Percentiles rank a stretch among this genome's conserved stretches.
phyloP scores from a whole-genome alignment of 192 early-diverging fungal genomes.

The Phycomyces blakesleeanus region DNA sequence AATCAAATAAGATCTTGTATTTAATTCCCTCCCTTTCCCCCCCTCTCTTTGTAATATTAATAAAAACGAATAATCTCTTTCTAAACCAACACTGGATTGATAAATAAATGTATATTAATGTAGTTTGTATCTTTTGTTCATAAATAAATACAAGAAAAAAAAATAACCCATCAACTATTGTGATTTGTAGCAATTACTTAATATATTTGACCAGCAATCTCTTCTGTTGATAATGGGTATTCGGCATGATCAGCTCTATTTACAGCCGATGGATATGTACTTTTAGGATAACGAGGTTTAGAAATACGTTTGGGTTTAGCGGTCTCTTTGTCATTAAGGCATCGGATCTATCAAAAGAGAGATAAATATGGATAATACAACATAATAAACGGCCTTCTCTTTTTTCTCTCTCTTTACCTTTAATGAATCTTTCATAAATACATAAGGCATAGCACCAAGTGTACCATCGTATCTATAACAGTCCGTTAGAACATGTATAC shows the following conservation, averaged over 20 bases:
- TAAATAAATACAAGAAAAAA: too few relatives aligned
- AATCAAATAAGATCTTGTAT: background rate
- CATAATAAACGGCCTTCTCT: too few relatives aligned
- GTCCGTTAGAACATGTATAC: background rate
- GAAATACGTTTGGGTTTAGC: background rate
- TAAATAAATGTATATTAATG: too few relatives aligned
- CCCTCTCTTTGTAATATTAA: slow-evolving; percentile 2
- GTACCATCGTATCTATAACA: slow-evolving; percentile 60
- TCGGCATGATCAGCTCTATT: too few relatives aligned
- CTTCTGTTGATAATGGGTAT: background rate
- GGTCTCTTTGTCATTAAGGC: background rate
- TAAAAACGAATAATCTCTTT: background rate
- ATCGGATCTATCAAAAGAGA: slow-evolving; percentile 16
- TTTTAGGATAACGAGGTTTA: background rate
- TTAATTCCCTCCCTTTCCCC: too few relatives aligned
- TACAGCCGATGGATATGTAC: background rate
- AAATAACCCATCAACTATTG: too few relatives aligned
- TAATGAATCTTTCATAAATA: slow-evolving; percentile 21
- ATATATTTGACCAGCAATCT: too few relatives aligned
- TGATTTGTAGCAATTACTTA: too few relatives aligned
- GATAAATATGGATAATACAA: background rate
- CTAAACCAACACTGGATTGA: too few relatives aligned
- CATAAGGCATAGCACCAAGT: slow-evolving; percentile 50
- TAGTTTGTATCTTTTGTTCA: too few relatives aligned
- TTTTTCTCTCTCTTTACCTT: slow-evolving; percentile 20